Percentiles rank a stretch among this genome's conserved stretches.
These are phyloP conservation scores for Esteya vermicola DNA, from an alignment of 2,329 filamentous ascomycete genomes.

Conservation along the genomic window DNA sequence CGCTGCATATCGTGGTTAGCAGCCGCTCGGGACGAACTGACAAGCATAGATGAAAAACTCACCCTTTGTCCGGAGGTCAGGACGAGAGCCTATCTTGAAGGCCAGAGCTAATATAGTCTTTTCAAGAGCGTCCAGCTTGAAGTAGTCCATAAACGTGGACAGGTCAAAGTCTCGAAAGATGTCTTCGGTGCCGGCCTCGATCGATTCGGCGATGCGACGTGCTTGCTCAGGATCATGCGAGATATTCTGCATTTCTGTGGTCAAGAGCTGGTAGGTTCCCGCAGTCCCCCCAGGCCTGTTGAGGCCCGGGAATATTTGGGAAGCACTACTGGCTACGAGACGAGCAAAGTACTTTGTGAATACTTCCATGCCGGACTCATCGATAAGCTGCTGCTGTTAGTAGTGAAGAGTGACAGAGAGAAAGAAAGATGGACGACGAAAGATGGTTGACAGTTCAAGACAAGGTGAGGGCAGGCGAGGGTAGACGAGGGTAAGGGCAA, in stretches of 20 bases:
- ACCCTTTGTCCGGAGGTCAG: conserved; percentile 86
- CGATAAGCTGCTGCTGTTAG: too few species aligned
- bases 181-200: conserved; percentile 82
- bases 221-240: conserved; percentile 69
- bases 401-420: conserved; percentile 1
- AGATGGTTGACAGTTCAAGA: too few species aligned
- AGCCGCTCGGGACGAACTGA: conserved; percentile 1
- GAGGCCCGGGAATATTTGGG: conserved; percentile 74
- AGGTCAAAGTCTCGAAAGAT: conserved; percentile 93
- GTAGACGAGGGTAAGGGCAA: too few species aligned
- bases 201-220: conserved; percentile 80
- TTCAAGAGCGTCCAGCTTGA: conserved; percentile 77
- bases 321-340: conserved; percentile 79
- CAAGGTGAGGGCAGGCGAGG: too few species aligned
- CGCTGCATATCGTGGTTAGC: conserved; percentile 44
- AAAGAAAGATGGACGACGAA: background rate
- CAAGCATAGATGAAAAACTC: conserved; percentile 15
- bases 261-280: conserved; percentile 72
- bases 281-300: conserved; percentile 60
- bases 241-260: conserved; percentile 76
- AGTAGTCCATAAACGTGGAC: conserved; percentile 90
- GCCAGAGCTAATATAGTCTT: conserved; percentile 81
- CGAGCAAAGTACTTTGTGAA: conserved; percentile 92
- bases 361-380: conserved; percentile 98
- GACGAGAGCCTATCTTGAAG: conserved; percentile 68